Evolutionary conservation across 2,329 filamentous ascomycete genomes (phyloP).

Genomic region (Colletotrichum theobromicola): DNA sequence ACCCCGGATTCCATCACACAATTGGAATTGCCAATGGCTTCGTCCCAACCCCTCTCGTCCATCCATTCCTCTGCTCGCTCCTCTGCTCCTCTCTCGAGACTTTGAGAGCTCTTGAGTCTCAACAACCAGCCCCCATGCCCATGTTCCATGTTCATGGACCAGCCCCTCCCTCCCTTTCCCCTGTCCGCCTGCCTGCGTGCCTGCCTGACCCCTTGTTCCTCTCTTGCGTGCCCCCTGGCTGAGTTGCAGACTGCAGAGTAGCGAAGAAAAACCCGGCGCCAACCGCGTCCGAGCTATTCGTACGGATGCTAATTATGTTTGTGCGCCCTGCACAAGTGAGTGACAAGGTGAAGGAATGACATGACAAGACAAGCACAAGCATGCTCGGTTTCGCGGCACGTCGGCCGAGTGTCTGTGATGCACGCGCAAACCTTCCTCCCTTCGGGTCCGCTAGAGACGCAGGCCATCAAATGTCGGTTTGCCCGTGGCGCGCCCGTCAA

Average conservation of each 20-base stretch:
- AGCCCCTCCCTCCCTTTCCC: not conserved
- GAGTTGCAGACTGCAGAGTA: not conserved
- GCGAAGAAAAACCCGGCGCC: conserved; percentile 1
- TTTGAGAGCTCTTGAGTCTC: too few species aligned
- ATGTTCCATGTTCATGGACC: not conserved
- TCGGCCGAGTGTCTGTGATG: not conserved
- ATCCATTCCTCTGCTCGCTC: not conserved
- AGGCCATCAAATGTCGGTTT: not conserved
- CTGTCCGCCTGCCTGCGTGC: not conserved
- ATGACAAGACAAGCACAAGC: not conserved
- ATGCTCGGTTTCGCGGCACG: conserved; percentile 1
- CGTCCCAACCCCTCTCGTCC: not conserved
- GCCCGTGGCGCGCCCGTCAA: not conserved
- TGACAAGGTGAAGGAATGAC: not conserved
- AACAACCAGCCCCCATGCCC: not conserved
- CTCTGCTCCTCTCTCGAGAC: not conserved
- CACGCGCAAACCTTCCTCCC: not conserved
- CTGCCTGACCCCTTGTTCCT: not conserved
- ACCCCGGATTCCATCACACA: conserved; percentile 19
- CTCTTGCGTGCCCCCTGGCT: not conserved
- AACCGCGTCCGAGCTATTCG: not conserved
- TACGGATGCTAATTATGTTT: too few species aligned
- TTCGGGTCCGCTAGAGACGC: not conserved
- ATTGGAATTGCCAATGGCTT: conserved; percentile 16
- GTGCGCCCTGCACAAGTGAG: too few species aligned